A percentile compares a stretch with the other conserved stretches of the same genome.
Evolutionary conservation across 2,329 filamentous ascomycete genomes (phyloP).

Genomic region (Sclerotinia nivalis): DNA sequence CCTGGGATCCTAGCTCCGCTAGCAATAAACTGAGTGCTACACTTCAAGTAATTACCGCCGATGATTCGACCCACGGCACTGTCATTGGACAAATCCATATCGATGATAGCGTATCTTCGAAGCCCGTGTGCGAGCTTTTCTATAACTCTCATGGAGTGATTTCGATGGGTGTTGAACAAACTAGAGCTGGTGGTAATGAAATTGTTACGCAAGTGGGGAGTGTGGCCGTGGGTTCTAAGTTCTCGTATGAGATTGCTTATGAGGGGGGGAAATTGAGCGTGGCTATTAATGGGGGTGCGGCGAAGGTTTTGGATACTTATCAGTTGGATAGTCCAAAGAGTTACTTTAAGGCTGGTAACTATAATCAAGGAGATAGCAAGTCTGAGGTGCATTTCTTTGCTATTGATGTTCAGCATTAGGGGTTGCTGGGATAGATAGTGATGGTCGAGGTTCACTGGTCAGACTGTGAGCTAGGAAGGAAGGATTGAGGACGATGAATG

Average conservation of each 20-base stretch:
- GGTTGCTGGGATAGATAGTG: not conserved
- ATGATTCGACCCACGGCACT: conserved; percentile 43
- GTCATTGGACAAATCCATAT: conserved; percentile 47
- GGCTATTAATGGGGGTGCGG: conserved; percentile 38
- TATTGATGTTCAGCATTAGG: conserved; percentile 18
- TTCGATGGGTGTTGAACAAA: conserved; percentile 45
- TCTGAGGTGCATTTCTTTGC: conserved; percentile 28
- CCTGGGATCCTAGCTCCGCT: conserved; percentile 41
- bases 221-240: conserved; percentile 41
- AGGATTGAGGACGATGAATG: not conserved
- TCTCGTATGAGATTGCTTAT: conserved; percentile 46
- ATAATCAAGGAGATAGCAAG: conserved; percentile 40
- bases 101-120: conserved; percentile 43
- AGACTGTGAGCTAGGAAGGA: not conserved
- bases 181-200: conserved; percentile 40
- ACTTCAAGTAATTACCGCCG: conserved; percentile 39
- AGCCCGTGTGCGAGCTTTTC: conserved; percentile 47
- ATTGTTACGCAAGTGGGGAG: conserved; percentile 41
- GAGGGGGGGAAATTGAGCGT: conserved; percentile 41
- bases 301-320: conserved; percentile 38
- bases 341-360: conserved; percentile 46
- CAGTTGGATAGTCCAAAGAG: conserved; percentile 39
- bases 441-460: too few species aligned
- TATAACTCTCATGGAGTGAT: conserved; percentile 42
- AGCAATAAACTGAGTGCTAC: conserved; percentile 42